phyloP scores from a whole-genome alignment of 2,329 filamentous ascomycete species.

The Drechslera avenae region DNA sequence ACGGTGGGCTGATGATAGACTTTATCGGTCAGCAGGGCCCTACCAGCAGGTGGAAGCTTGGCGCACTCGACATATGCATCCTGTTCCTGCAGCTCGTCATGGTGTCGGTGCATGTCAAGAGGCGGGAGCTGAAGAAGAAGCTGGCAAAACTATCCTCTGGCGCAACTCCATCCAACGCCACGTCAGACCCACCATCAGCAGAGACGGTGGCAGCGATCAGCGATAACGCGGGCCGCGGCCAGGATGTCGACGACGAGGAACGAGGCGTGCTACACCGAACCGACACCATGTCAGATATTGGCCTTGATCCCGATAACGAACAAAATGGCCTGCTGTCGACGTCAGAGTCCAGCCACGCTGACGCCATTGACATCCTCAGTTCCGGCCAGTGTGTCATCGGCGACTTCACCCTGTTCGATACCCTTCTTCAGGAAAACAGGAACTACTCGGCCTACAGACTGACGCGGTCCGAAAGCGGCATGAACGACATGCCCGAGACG shows the following conservation, averaged over 20 bases:
- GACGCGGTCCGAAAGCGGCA: slow-evolving; percentile 33
- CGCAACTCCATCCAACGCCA: slow-evolving; percentile 15
- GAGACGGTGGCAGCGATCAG: slow-evolving; percentile 9
- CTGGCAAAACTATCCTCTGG: slow-evolving; percentile 33
- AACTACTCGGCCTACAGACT: slow-evolving; percentile 44
- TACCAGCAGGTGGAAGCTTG: slow-evolving; percentile 58
- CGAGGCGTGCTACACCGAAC: slow-evolving; percentile 56
- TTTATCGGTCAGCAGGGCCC: slow-evolving; percentile 67
- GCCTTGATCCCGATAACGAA: slow-evolving; percentile 50
- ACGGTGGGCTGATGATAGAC: slow-evolving; percentile 67
- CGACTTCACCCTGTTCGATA: slow-evolving; percentile 51
- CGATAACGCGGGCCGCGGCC: slow-evolving; percentile 40
- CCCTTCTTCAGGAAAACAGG: slow-evolving; percentile 50
- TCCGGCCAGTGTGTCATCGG: slow-evolving; percentile 55
- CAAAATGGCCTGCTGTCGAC: slow-evolving; percentile 37
- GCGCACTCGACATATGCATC: slow-evolving; percentile 60
- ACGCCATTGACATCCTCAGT: slow-evolving; percentile 52
- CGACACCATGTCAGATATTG: slow-evolving; percentile 45
- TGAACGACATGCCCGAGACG: slow-evolving; percentile 39
- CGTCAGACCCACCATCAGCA: slow-evolving; percentile 14
- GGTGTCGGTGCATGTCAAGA: slow-evolving; percentile 60
- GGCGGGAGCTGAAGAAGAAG: slow-evolving; percentile 54
- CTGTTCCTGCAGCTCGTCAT: slow-evolving; percentile 62
- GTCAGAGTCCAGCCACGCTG: slow-evolving; percentile 30
- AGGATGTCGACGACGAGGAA: slow-evolving; percentile 66